Percentiles rank a stretch among this genome's conserved stretches.
Conservation (phyloP, 2,329 filamentous ascomycete genomes). For the Penicillium oxalicum region DNA sequence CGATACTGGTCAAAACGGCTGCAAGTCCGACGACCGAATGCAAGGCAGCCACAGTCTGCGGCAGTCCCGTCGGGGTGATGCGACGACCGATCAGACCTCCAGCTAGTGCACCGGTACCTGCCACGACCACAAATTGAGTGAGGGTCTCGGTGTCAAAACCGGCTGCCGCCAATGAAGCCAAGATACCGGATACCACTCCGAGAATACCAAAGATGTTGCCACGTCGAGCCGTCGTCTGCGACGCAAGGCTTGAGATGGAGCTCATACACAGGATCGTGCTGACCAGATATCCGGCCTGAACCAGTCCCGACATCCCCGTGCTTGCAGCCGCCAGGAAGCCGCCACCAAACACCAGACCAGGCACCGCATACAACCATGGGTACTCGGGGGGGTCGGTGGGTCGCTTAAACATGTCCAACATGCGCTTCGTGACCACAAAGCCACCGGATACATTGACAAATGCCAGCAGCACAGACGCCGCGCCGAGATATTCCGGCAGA, state of each 20-base stretch:
- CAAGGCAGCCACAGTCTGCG: constrained; percentile 81
- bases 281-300: constrained; percentile 81
- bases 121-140: constrained; percentile 71
- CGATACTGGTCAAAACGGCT: constrained; percentile 81
- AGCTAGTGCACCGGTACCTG: constrained; percentile 62
- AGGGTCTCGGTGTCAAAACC: constrained; percentile 75
- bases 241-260: constrained; percentile 74
- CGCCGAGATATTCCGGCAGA: constrained; percentile 71
- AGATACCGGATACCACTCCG: constrained; percentile 73
- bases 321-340: constrained; percentile 74
- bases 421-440: constrained; percentile 86
- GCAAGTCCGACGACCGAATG: constrained; percentile 87
- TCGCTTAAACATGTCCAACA: constrained; percentile 86
- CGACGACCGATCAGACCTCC: constrained; percentile 74
- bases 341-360: constrained; percentile 69
- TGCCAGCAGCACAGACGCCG: constrained; percentile 72
- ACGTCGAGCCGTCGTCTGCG: constrained; percentile 73
- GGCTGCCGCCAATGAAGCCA: constrained; percentile 74
- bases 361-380: constrained; percentile 77
- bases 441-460: constrained; percentile 86
- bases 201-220: constrained; percentile 84
- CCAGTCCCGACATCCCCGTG: constrained; percentile 75
- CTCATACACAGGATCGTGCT: constrained; percentile 80
- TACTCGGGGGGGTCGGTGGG: constrained; percentile 84
- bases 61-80: constrained; percentile 81